These are phyloP conservation scores for Schizophyllum amplum DNA, from an alignment of 1,284 basidiomycete species.

Conservation along the genomic window DNA sequence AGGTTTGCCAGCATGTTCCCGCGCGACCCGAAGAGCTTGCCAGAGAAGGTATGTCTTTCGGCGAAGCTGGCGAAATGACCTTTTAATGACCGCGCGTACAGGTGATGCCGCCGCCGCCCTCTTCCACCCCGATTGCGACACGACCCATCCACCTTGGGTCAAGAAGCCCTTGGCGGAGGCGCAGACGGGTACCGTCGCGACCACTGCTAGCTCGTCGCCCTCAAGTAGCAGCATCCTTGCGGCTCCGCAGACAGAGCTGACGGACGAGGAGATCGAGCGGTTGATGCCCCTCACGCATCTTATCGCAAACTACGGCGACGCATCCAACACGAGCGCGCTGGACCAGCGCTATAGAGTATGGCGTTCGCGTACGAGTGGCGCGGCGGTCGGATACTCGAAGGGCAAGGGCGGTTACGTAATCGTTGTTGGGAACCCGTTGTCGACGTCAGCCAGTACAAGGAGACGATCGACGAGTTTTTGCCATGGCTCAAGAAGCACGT, in stretches of 20 bases:
- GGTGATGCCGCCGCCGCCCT: background rate
- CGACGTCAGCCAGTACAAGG: slow-evolving; percentile 23
- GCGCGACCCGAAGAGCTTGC: slow-evolving; percentile 80
- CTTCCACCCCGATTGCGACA: background rate
- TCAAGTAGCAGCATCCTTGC: background rate
- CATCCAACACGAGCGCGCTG: slow-evolving; percentile 38
- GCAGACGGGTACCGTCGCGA: background rate
- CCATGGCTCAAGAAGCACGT: slow-evolving; percentile 21
- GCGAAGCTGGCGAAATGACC: slow-evolving; percentile 3
- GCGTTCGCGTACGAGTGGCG: slow-evolving; percentile 30
- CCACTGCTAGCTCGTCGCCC: background rate
- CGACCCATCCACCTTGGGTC: background rate
- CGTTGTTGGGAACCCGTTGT: slow-evolving; percentile 30
- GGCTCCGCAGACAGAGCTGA: slow-evolving; percentile 6
- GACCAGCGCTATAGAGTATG: slow-evolving; percentile 36
- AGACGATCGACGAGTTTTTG: slow-evolving; percentile 29
- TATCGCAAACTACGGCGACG: slow-evolving; percentile 39
- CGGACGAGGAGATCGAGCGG: slow-evolving; percentile 1
- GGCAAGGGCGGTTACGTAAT: slow-evolving; percentile 12
- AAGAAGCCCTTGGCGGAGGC: background rate
- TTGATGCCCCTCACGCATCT: slow-evolving; percentile 18
- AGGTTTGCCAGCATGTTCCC: slow-evolving; percentile 93
- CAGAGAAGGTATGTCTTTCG: slow-evolving; percentile 39
- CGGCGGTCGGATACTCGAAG: slow-evolving; percentile 30
- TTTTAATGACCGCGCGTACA: background rate